These are phyloP conservation scores for Penicillium sp. DNA, from an alignment of 2,329 filamentous ascomycete genomes.

Conservation along the genomic window DNA sequence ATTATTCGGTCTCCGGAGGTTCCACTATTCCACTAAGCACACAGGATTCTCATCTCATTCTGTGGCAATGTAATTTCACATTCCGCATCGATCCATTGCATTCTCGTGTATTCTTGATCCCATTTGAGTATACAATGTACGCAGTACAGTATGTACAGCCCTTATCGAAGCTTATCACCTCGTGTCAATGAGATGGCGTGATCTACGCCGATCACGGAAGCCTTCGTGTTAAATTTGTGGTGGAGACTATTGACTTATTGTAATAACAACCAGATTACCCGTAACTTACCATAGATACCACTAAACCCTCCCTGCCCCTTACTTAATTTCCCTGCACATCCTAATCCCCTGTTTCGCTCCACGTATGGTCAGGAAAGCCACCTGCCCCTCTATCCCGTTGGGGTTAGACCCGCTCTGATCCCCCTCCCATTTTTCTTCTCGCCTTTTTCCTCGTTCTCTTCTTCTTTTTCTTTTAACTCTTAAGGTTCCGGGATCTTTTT, in stretches of 20 bases:
- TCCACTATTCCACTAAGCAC: too few relatives aligned
- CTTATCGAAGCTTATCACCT: conserved; percentile 2
- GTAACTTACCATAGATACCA: not conserved
- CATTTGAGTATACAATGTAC: not conserved
- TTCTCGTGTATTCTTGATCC: not conserved
- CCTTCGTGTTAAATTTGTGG: not conserved
- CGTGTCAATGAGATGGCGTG: conserved; percentile 14
- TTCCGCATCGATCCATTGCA: too few relatives aligned
- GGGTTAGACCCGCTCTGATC: conserved; percentile 22
- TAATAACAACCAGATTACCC: not conserved
- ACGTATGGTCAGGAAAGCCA: not conserved
- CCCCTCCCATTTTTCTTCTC: conserved; percentile 29
- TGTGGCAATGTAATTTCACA: not conserved
- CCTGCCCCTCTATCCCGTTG: conserved; percentile 19
- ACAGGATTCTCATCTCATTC: too few relatives aligned
- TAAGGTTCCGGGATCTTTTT: conserved; percentile 2
- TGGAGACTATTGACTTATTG: not conserved
- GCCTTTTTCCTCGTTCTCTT: conserved; percentile 13
- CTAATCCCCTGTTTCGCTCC: not conserved
- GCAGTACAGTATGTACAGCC: not conserved
- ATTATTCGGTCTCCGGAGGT: not conserved
- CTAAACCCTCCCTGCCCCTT: not conserved
- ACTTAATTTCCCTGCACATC: not conserved
- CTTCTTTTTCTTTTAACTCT: conserved; percentile 12
- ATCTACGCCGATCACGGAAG: conserved; percentile 17